Evolutionary conservation across 2,329 filamentous ascomycete species (phyloP).

Genomic region (Lizonia empirigonia): DNA sequence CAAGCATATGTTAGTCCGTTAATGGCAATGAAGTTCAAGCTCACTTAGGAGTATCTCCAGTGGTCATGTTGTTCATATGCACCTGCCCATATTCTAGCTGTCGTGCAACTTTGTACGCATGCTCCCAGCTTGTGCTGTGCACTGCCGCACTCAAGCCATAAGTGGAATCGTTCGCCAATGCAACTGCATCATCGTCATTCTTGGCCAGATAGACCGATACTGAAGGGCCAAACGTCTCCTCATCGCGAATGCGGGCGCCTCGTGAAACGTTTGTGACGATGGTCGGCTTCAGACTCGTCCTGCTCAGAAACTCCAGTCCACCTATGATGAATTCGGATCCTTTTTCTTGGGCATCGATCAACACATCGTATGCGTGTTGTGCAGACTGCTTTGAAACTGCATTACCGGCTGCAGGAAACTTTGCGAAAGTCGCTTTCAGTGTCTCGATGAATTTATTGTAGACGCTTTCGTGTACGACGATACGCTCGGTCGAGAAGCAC

Average conservation of each 20-base stretch:
- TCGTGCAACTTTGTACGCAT: conserved; percentile 48
- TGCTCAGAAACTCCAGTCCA: conserved; percentile 46
- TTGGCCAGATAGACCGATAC: conserved; percentile 70
- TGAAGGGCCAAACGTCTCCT: conserved; percentile 77
- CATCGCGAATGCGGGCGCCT: conserved; percentile 68
- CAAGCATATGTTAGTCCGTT: not conserved
- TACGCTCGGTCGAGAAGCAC: conserved; percentile 83
- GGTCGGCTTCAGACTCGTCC: conserved; percentile 59
- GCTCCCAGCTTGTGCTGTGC: conserved; percentile 68
- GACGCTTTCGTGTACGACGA: conserved; percentile 63
- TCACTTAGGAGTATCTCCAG: conserved; percentile 12
- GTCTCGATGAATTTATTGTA: conserved; percentile 57
- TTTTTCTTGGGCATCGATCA: conserved; percentile 59
- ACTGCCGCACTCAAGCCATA: conserved; percentile 75
- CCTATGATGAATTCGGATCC: conserved; percentile 62
- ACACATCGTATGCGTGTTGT: conserved; percentile 48
- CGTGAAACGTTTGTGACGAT: conserved; percentile 50
- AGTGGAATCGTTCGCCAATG: conserved; percentile 79
- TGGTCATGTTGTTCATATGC: conserved; percentile 53
- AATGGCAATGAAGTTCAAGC: not conserved
- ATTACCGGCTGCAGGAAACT: conserved; percentile 48
- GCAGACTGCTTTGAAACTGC: conserved; percentile 44
- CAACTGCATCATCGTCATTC: conserved; percentile 70
- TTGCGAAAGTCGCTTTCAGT: conserved; percentile 51
- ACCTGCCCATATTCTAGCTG: conserved; percentile 54